Conservation (phyloP, 352 stramenopile genomes). For the Globisporangium camurandrum region DNA sequence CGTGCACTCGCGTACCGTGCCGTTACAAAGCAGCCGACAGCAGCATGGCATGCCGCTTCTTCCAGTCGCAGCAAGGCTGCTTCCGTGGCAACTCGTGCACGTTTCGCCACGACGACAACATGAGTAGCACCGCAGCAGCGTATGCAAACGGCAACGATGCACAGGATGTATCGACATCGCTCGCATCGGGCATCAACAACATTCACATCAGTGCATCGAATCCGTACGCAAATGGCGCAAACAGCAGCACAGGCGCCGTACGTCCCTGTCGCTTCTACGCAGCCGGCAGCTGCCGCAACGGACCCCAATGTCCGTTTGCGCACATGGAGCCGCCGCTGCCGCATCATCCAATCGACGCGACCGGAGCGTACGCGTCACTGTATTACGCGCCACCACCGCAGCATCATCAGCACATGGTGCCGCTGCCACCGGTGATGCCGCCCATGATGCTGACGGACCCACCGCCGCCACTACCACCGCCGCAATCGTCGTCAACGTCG, state of each 20-base stretch:
- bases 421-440: conserved; percentile 19
- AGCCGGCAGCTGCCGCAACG: conserved; percentile 59
- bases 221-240: conserved; percentile 25
- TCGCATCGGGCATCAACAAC: conserved; percentile 1
- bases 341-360: conserved; percentile 14
- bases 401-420: conserved; percentile 3
- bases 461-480: conserved; percentile 1
- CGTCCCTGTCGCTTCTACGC: conserved; percentile 54
- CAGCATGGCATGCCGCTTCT: conserved; percentile 51
- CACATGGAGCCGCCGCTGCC: conserved; percentile 18
- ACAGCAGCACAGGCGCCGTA: conserved; percentile 5
- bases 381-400: too few species aligned
- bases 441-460: conserved; percentile 19
- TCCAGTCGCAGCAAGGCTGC: conserved; percentile 59
- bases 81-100: conserved; percentile 57
- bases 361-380: conserved; percentile 13
- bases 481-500: too few species aligned
- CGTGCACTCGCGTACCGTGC: too few species aligned
- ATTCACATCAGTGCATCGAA: conserved; percentile 24
- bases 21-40: too few species aligned
- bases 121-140: neutral
- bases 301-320: conserved; percentile 41
- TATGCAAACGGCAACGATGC: too few species aligned
- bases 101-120: conserved; percentile 56
- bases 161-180: neutral